Evolutionary conservation across 768 basidiomycete genomes (phyloP), one percentile per base, ranked within the genome.

Genomic region (Lactarius pseudohatsudake): DNA sequence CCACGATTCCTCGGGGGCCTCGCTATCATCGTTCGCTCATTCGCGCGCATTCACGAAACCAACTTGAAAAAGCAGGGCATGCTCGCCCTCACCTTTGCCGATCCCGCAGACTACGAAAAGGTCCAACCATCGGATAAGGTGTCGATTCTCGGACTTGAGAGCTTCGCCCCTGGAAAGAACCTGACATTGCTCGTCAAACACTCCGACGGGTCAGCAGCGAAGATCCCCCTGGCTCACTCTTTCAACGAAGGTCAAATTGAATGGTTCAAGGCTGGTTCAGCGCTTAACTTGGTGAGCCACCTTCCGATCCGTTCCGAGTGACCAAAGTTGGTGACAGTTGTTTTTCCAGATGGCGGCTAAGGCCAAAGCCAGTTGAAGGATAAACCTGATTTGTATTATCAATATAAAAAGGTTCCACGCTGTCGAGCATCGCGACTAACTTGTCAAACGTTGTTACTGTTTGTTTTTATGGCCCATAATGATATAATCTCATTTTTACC

Each of bases 1-100:
- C 95, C 95, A 30, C 89, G 95, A 59, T 97, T 86, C 86, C 90
- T 97, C 66, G 95, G 94, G 68, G 96, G 96, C 69, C 84, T 94
- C 64, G 96, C 96, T 34, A 92, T 98, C 82, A 96, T 99, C 78
- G 91, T 90, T 76, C 87, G 94, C 77, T 95, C 92, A 40, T 98
- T 98, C 78, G 96, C 96, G 61, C 94, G 96, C 79, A 98, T 98
- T 80, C 96, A 96, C 80, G 95, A 92, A 82, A 94, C 94, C 75
- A 95, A 96, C 84, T 81, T 95, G 86, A 98, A 98, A 90, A 98
- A 98, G 86, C 96, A 98, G 82, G 95, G 95, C 72, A 95, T 96
- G 93, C 92, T 98, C 69, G 95, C 95, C 2, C 82, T 98, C 72
- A 97, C 94, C 67, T 97, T 98, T 76, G 91, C 79, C 67, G 86